Conservation (phyloP, 23 red algal species). For the Agarophyton chilense region DNA sequence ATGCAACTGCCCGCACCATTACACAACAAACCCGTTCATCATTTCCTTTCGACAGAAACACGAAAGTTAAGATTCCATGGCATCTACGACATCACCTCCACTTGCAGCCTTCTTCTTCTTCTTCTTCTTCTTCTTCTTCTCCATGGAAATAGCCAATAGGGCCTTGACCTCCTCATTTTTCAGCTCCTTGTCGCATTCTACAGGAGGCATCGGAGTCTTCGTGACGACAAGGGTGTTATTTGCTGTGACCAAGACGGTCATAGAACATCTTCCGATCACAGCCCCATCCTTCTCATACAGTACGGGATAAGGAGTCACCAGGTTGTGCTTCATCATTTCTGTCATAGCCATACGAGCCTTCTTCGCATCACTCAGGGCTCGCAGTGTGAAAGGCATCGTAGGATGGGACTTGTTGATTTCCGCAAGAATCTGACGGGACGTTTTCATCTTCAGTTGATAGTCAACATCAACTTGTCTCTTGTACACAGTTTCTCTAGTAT, state of each 20-base stretch:
- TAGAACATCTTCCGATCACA: conserved; percentile 77
- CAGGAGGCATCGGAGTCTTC: conserved; percentile 47
- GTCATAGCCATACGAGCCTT: conserved; percentile 86
- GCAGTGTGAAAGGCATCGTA: conserved; percentile 88
- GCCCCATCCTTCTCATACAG: conserved; percentile 98
- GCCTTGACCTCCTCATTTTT: conserved; percentile 76
- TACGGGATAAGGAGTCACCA: conserved; percentile 96
- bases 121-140: conserved; percentile 87
- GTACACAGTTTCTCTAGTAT: conserved; percentile 79
- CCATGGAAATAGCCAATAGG: conserved; percentile 67
- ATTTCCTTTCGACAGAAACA: not conserved
- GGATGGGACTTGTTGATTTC: conserved; percentile 91
- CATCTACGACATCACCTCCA: conserved; percentile 43
- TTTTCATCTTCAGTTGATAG: conserved; percentile 97
- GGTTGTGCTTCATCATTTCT: conserved; percentile 85
- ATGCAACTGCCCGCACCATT: too few relatives aligned
- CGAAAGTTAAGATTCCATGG: conserved; percentile 48
- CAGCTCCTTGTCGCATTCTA: conserved; percentile 56
- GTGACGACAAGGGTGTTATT: conserved; percentile 81
- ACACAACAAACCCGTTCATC: too few relatives aligned
- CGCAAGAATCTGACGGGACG: conserved; percentile 76
- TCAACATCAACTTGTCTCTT: conserved; percentile 94
- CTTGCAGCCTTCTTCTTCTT: conserved; percentile 61
- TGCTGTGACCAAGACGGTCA: conserved; percentile 92
- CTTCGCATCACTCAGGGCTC: conserved; percentile 84